Evolutionary conservation across 2,329 filamentous ascomycete genomes (phyloP), one percentile per base, ranked within the genome.

Genomic region (Laburnicola sp.): DNA sequence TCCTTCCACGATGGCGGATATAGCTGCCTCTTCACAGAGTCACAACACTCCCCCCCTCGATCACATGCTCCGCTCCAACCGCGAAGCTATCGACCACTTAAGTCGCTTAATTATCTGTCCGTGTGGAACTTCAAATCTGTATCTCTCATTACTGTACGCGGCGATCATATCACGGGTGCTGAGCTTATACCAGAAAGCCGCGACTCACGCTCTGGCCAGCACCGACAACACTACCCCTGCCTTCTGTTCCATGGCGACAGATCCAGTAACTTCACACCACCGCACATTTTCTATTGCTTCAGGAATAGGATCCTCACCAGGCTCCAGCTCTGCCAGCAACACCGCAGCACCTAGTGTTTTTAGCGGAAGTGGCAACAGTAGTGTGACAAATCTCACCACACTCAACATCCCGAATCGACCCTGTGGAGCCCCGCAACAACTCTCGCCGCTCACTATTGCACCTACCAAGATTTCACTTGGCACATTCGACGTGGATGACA

Each of bases 81-180:
- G 65, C 25, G 60, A 67, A 16, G 58, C 60, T 6, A 57, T 30
- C 45, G 63, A 64, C 35, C 51, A 60, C 3, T 62, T 68, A 4
- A 30, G 35, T 16, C 47, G 35, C 4, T 54, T 66, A 8, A 34
- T 66, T n/a, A 49, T 7, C 6, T 66, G 64, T 38, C 49, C 60
- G 10, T 67, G 63, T 32, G 55, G 16, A 16, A 16, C 59, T 11
- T 40, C 42, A 27, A 55, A 27, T 10, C 51, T 61, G 3, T 53
- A 63, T 25, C 55, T 63, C 10, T 52, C 57, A 6, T 49, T 68
- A 8, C 57, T 68, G 3, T 60, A 61, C 40, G 64, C 65, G 0
- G 61, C 64, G 1, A 63, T 65, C 30, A 60, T 68, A 38, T 52
- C 55, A 5, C 55, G 52, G 5, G 51, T 68, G 30, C 40, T 68